Evolutionary conservation across 2,329 filamentous ascomycete species (phyloP), one percentile per base, ranked within the genome.

Genomic region (Cytospora chrysosperma): DNA sequence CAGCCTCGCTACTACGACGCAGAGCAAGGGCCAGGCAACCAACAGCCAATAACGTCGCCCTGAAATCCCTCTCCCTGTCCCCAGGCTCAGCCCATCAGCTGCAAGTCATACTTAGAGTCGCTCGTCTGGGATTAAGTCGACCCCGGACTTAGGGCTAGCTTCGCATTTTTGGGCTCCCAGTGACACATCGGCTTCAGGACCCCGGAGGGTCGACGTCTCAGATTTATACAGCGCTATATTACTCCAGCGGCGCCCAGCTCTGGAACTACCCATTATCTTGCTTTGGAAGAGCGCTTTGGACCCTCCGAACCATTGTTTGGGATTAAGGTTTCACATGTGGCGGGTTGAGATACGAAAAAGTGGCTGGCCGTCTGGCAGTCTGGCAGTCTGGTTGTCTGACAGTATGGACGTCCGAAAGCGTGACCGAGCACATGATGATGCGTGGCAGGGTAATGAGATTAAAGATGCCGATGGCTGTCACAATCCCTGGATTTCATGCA

Each of bases 371-470:
- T 17, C 17, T 5, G 28, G 4, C 4, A 30, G n/a, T n/a, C n/a
- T n/a, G n/a, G n/a, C n/a, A n/a, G n/a, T n/a, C n/a, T n/a, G n/a
- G n/a, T n/a, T n/a, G 28, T 30, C n/a, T n/a, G n/a, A n/a, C n/a
- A 30, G 30, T 32, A 32, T 32, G 30, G 30, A 7, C 4, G 37
- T 43, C 40, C 40, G 53, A 57, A 58, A 58, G 61, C 55, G 53
- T 62, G 47, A 54, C 55, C 49, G 26, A 52, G 56, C 61, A 62
- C 61, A 62, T 62, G 61, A 62, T 62, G 49, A 32, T 17, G 61
- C 30, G 30, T 32, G 30, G 8, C 30, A 32, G 40, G 47, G 52
- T 27, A 26, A 21, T 24, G 24, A 30, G 30, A 47, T 53, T 24
- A 12, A 30, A n/a, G 24, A 47, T 53, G 19, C n/a, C 27, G 56